Evolutionary conservation across 1,284 basidiomycete species (phyloP), one percentile per base, ranked within the genome.

Genomic region (Vanrija sp.): DNA sequence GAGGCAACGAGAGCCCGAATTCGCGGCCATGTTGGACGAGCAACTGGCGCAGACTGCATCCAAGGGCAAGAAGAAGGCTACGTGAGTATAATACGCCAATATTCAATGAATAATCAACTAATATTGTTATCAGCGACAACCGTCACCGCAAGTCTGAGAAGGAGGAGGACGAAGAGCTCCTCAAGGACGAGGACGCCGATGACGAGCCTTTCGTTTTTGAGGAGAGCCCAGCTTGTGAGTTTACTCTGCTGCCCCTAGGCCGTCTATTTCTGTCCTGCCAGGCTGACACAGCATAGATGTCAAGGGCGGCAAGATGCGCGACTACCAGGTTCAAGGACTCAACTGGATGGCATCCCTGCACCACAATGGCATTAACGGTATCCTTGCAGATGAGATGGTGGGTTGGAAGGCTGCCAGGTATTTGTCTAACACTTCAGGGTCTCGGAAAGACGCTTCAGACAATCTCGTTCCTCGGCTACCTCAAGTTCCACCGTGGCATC

Each of bases 391-490:
- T 65, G 92, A 95, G 74, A 96, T 95, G 92, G 90, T 89, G 49
- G 48, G 81, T 66, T 18, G 9, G 34, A 34, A 3, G 9, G 7
- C 67, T 4, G 29, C 19, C 23, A 63, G 8, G 43, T 12, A 16
- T 38, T 21, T 28, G 12, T 34, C 71, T 67, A 68, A 57, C 57
- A 42, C 57, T 46, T 5, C 70, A 94, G 91, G 95, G 95, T 78
- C 85, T 98, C 34, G 95, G 96, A 38, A 98, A 98, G 82, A 98
- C 95, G 0, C 81, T 98, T 0, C 95, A 99, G 79, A 98, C 94
- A 0, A 96, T 98, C 66, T 89, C 95, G 0, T 99, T 98, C 83
- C 85, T 99, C 26, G 86, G 92, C 0, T 98, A 96, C 75, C 86
- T 98, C 61, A 90, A 89, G 69, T 88, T 93, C 73, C 87, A 92